Evolutionary conservation across 345 rosid species (phyloP).

Genomic region (Combretum micranthum): DNA sequence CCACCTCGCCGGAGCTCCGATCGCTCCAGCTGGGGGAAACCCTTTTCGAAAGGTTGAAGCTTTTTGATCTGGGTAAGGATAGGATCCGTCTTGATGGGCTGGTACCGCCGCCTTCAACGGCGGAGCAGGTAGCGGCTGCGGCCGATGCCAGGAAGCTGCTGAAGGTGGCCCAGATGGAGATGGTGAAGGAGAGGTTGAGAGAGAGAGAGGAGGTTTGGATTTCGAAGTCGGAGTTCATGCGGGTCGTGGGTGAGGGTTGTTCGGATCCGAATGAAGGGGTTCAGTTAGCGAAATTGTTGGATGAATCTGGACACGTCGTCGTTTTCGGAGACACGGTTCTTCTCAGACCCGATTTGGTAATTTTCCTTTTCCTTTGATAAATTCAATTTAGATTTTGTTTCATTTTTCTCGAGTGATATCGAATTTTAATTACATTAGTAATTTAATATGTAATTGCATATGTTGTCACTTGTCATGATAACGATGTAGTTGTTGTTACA

Average conservation of each 20-base stretch:
- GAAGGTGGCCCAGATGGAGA: constrained; percentile 60
- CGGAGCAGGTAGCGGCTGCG: constrained; percentile 18
- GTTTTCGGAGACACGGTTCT: constrained; percentile 61
- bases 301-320: constrained; percentile 74
- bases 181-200: constrained; percentile 52
- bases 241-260: constrained; percentile 47
- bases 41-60: constrained; percentile 50
- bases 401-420: too few relatives aligned
- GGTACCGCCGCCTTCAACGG: constrained; percentile 25
- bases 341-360: constrained; percentile 76
- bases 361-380: not conserved
- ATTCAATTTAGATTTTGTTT: not conserved
- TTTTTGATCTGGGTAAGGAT: constrained; percentile 38
- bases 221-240: constrained; percentile 43
- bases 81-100: constrained; percentile 55
- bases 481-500: too few relatives aligned
- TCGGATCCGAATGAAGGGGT: constrained; percentile 47
- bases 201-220: constrained; percentile 49
- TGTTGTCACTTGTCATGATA: too few relatives aligned
- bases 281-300: constrained; percentile 53
- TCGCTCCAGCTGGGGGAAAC: constrained; percentile 26
- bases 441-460: too few relatives aligned
- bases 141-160: constrained; percentile 68
- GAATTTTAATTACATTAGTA: too few relatives aligned
- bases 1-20: constrained; percentile 30